phyloP scores from a whole-genome alignment of 176 grass and related monocot genomes.

The Bolboschoenus planiculmis region DNA sequence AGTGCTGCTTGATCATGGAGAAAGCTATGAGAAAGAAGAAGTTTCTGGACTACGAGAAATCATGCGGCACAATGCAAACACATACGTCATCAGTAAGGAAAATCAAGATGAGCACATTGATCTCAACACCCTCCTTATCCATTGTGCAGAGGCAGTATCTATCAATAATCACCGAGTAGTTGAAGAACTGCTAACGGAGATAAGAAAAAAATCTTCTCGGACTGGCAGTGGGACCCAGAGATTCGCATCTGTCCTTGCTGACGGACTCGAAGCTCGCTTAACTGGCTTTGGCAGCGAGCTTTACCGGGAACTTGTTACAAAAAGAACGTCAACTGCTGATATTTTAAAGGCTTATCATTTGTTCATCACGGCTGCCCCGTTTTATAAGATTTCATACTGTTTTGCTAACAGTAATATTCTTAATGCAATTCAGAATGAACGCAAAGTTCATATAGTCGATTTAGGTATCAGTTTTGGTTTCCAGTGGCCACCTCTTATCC shows the following conservation, averaged over 20 bases:
- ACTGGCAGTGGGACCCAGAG: constrained; percentile 54
- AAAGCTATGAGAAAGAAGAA: constrained; percentile 13
- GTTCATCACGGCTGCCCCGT: constrained; percentile 30
- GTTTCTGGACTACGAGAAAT: constrained; percentile 1
- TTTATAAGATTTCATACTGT: constrained; percentile 37
- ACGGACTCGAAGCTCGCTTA: constrained; percentile 44
- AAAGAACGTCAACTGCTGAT: constrained; percentile 5
- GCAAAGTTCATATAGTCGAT: constrained; percentile 58
- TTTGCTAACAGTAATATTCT: constrained; percentile 54
- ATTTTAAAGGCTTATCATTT: constrained; percentile 41
- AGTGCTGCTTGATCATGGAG: constrained; percentile 34
- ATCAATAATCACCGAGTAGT: constrained; percentile 19
- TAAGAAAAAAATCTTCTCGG: constrained; percentile 18
- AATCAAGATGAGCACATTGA: constrained; percentile 52
- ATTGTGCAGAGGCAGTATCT: constrained; percentile 28
- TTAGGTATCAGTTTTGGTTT: constrained; percentile 57
- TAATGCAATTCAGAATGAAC: constrained; percentile 24
- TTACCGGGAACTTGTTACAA: constrained; percentile 30
- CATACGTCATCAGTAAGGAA: constrained; percentile 7
- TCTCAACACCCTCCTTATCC: constrained; percentile 44
- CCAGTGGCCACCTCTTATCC: constrained; percentile 59
- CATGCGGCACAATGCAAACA: not conserved
- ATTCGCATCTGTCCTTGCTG: constrained; percentile 44
- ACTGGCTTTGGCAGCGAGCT: constrained; percentile 45
- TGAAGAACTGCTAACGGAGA: constrained; percentile 5